Conservation (phyloP, 306 rosid species). For the Glycine latifolia region DNA sequence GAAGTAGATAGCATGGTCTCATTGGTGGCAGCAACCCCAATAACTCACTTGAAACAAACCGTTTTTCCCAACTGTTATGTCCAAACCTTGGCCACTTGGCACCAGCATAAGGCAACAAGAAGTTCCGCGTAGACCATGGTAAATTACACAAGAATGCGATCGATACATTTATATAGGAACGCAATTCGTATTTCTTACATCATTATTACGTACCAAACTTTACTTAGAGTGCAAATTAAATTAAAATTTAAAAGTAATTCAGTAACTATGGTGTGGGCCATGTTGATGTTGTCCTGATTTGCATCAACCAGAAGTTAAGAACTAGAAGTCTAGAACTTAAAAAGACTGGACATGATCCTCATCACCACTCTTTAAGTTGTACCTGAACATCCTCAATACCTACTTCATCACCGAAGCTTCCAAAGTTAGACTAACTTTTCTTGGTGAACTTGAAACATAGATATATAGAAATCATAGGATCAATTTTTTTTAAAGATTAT, state of each 20-base stretch:
- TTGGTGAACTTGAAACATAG: no score
- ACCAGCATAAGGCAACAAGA: conserved; percentile 21
- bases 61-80: conserved; percentile 26
- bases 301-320: not conserved
- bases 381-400: no score
- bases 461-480: no score
- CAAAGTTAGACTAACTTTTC: no score
- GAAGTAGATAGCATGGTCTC: conserved; percentile 67
- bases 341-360: not conserved
- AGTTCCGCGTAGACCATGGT: conserved; percentile 48
- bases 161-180: not conserved
- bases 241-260: not conserved
- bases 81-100: conserved; percentile 54
- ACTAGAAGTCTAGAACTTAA: not conserved
- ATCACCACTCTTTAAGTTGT: no score
- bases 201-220: not conserved
- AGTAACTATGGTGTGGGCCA: conserved; percentile 48
- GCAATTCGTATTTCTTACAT: not conserved
- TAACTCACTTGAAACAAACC: conserved; percentile 49
- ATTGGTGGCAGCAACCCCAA: conserved; percentile 63
- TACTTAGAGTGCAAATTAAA: not conserved
- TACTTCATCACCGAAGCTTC: no score
- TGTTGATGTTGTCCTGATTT: not conserved
- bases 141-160: not conserved
- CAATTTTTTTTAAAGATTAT: no score